These are phyloP conservation scores for Borealophlyctis nickersoniae DNA, from an alignment of 192 early-diverging fungal genomes.

Conservation along the genomic window DNA sequence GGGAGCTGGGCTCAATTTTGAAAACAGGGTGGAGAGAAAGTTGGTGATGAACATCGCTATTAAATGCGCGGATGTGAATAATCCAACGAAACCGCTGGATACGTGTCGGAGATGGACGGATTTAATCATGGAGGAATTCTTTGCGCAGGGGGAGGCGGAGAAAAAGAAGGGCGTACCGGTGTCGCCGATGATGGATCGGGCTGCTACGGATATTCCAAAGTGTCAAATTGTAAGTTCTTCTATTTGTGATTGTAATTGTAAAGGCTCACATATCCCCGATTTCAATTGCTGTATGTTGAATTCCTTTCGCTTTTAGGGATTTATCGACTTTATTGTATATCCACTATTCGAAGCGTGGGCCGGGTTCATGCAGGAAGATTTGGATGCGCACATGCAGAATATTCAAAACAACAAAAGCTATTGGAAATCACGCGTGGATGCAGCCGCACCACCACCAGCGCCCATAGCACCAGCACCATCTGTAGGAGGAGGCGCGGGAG, in stretches of 20 bases:
- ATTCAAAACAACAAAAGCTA: slow-evolving; percentile 6
- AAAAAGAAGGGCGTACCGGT: slow-evolving; percentile 38
- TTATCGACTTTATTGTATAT: slow-evolving; percentile 44
- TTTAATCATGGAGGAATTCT: slow-evolving; percentile 52
- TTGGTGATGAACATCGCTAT: slow-evolving; percentile 45
- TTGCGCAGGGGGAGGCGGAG: slow-evolving; percentile 52
- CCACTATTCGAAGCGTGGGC: slow-evolving; percentile 42
- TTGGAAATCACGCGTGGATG: slow-evolving; percentile 2
- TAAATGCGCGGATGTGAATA: slow-evolving; percentile 58
- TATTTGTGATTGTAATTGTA: not conserved
- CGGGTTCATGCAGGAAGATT: not conserved
- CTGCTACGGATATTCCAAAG: slow-evolving; percentile 51
- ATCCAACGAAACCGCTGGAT: slow-evolving; percentile 42
- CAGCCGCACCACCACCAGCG: not conserved
- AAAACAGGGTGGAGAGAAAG: slow-evolving; percentile 34
- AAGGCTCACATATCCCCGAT: too few relatives aligned
- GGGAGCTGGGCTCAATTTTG: slow-evolving; percentile 24
- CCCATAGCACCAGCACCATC: too few relatives aligned
- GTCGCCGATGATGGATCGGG: slow-evolving; percentile 51
- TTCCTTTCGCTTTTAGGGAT: slow-evolving; percentile 24
- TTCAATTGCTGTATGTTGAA: not conserved
- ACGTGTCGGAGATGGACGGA: slow-evolving; percentile 45
- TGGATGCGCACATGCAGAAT: not conserved
- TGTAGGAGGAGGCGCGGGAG: too few relatives aligned
- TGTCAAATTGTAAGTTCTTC: slow-evolving; percentile 42